phyloP scores from a whole-genome alignment of 73 alveolate genomes.

The Paramecium pentaurelia region DNA sequence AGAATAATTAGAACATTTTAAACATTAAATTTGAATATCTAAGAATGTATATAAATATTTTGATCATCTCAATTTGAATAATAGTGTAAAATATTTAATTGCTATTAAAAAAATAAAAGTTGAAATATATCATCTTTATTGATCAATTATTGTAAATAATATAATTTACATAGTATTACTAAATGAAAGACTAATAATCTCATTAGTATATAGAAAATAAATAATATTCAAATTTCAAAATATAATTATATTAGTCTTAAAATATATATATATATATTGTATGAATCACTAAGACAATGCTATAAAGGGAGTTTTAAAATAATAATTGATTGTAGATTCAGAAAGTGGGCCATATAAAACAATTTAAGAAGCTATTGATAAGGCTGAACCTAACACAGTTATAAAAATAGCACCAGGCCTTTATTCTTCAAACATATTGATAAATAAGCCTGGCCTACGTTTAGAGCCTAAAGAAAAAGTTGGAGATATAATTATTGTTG shows the following conservation, averaged over 20 bases:
- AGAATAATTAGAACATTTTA: background rate
- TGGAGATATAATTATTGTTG: conserved; percentile 57
- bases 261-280: background rate
- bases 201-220: background rate
- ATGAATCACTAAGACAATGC: conserved; percentile 28
- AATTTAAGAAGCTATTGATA: conserved; percentile 71
- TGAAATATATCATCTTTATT: background rate
- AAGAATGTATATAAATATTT: background rate
- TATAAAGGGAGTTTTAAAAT: background rate
- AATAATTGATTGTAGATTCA: conserved; percentile 51
- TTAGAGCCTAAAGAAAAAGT: conserved; percentile 55
- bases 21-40: background rate
- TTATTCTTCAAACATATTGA: conserved; percentile 33
- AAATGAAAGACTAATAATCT: no score
- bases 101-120: no score
- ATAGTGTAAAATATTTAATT: background rate
- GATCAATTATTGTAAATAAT: no score
- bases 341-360: conserved; percentile 70
- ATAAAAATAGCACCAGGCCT: conserved; percentile 64
- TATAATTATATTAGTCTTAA: background rate
- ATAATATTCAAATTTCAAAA: background rate
- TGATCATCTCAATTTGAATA: background rate
- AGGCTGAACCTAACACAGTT: conserved; percentile 74
- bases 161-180: no score
- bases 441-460: conserved; percentile 42